phyloP scores from a whole-genome alignment of 495 filamentous ascomycete genomes.

The Viridothelium virens region DNA sequence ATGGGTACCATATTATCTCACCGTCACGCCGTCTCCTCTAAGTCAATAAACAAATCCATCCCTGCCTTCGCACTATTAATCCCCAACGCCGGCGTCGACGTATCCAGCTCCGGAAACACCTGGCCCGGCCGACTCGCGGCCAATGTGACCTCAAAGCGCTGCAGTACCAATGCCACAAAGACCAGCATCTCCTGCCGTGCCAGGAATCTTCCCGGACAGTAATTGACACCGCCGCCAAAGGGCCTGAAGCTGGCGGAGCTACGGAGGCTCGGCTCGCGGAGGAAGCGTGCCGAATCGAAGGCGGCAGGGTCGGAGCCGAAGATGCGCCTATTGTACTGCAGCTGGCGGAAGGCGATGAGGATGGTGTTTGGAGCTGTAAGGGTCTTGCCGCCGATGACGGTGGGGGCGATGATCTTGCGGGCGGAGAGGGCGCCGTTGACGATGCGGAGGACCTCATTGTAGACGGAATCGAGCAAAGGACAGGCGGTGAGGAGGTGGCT shows the following conservation, averaged over 20 bases:
- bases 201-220: conserved; percentile 30
- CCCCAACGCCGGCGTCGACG: not conserved
- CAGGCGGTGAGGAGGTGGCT: not conserved
- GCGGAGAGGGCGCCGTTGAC: conserved; percentile 21
- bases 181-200: conserved; percentile 21
- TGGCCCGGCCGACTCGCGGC: no score
- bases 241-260: conserved; percentile 26
- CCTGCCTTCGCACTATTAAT: not conserved
- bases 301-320: conserved; percentile 2
- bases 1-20: not conserved
- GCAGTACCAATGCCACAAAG: conserved; percentile 23
- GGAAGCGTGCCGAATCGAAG: conserved; percentile 16
- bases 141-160: no score
- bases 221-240: conserved; percentile 32
- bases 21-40: not conserved
- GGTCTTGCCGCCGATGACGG: conserved; percentile 23
- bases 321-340: conserved; percentile 24
- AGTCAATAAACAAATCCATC: not conserved
- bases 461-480: conserved; percentile 19
- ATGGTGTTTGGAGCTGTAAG: conserved; percentile 26
- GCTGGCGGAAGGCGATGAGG: conserved; percentile 32
- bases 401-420: conserved; percentile 21
- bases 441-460: conserved; percentile 26
- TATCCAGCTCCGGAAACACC: not conserved
- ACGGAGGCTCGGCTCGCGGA: conserved; percentile 17